These are phyloP conservation scores for Dianthus caryophyllus DNA, from an alignment of 148 eudicot genomes.

Conservation along the genomic window DNA sequence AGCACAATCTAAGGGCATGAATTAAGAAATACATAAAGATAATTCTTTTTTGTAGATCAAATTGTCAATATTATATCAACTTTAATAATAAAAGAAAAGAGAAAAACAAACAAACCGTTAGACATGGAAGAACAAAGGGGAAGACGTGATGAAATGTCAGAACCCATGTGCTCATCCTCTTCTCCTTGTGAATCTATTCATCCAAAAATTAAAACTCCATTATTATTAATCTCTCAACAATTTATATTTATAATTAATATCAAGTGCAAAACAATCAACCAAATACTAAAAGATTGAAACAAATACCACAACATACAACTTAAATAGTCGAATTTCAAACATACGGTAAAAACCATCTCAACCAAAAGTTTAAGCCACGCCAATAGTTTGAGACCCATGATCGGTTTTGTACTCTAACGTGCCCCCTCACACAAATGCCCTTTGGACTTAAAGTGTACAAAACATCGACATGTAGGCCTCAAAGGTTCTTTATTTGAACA, in stretches of 20 bases:
- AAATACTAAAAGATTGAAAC: not conserved
- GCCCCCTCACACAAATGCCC: no score
- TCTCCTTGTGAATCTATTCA: slow-evolving; percentile 46
- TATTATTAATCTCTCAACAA: not conserved
- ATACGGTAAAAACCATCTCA: no score
- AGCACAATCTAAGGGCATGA: not conserved
- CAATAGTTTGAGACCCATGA: no score
- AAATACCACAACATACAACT: no score
- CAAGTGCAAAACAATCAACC: not conserved
- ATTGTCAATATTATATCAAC: not conserved
- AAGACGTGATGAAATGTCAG: slow-evolving; percentile 32
- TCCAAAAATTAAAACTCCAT: slow-evolving; percentile 15
- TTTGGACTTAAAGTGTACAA: no score
- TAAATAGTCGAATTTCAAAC: no score
- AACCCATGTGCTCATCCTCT: slow-evolving; percentile 35
- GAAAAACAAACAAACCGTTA: slow-evolving; percentile 46
- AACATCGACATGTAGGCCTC: no score
- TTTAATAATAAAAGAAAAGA: not conserved
- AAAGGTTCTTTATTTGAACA: no score
- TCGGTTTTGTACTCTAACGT: no score
- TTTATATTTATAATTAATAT: not conserved
- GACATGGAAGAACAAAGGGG: slow-evolving; percentile 61
- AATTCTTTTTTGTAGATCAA: slow-evolving; percentile 1
- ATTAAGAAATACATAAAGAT: not conserved
- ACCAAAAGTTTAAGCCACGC: no score